phyloP scores from a whole-genome alignment of 371 early-diverging fungal species.

The Rhizopus sp. region DNA sequence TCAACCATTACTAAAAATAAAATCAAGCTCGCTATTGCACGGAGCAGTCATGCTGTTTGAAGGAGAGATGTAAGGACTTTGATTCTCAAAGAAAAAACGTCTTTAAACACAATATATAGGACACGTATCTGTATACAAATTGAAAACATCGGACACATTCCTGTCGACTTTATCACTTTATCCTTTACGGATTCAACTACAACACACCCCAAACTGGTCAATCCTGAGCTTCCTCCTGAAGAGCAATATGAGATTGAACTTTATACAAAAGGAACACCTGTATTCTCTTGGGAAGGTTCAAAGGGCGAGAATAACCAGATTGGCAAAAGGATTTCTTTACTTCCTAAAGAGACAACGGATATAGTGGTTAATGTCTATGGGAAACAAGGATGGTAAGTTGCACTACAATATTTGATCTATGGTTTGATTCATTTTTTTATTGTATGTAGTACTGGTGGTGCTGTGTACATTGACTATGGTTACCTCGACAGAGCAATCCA shows the following conservation, averaged over 20 bases:
- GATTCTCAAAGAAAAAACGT: neutral
- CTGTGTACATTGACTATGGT: conserved; percentile 76
- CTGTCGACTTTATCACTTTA: conserved; percentile 73
- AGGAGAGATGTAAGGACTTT: conserved; percentile 67
- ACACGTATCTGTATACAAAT: conserved; percentile 65
- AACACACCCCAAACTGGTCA: conserved; percentile 45
- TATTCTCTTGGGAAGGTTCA: conserved; percentile 67
- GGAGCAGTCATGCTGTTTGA: conserved; percentile 83
- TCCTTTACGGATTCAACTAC: conserved; percentile 71
- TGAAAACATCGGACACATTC: conserved; percentile 75
- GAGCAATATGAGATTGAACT: conserved; percentile 80
- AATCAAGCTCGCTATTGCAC: conserved; percentile 62
- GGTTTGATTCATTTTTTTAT: neutral
- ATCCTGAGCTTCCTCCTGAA: conserved; percentile 67
- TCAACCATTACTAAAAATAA: conserved; percentile 71
- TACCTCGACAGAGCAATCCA: conserved; percentile 49
- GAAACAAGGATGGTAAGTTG: conserved; percentile 69
- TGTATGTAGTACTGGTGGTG: conserved; percentile 70
- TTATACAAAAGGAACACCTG: conserved; percentile 65
- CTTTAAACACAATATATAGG: conserved; percentile 25
- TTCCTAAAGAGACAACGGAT: conserved; percentile 58
- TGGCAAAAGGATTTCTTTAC: conserved; percentile 51
- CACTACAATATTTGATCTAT: neutral
- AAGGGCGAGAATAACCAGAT: conserved; percentile 22
- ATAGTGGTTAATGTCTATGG: conserved; percentile 76